Evolutionary conservation across 495 filamentous ascomycete genomes (phyloP).

Genomic region (Hypoxylon perforatum): DNA sequence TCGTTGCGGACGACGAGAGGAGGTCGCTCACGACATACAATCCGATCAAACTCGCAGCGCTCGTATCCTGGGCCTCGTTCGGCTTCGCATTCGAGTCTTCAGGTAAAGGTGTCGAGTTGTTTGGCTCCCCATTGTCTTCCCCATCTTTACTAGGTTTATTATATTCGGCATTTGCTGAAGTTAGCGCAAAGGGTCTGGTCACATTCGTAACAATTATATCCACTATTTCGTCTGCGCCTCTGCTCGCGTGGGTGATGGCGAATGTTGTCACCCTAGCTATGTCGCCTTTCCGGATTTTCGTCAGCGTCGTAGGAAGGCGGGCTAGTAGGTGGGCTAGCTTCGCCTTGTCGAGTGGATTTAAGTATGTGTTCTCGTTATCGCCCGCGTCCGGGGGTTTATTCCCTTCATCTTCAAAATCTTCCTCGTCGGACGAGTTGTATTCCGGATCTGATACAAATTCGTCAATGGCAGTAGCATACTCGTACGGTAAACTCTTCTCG

Average conservation of each 20-base stretch:
- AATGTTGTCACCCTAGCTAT: constrained; percentile 88
- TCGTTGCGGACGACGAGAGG: constrained; percentile 83
- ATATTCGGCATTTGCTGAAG: constrained; percentile 59
- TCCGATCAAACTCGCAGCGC: constrained; percentile 79
- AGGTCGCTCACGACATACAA: constrained; percentile 91
- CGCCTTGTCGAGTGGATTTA: constrained; percentile 86
- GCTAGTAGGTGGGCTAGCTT: constrained; percentile 83
- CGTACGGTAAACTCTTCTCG: constrained; percentile 72
- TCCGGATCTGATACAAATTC: constrained; percentile 85
- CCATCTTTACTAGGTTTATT: constrained; percentile 55
- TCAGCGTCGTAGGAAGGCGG: constrained; percentile 80
- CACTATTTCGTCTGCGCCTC: constrained; percentile 87
- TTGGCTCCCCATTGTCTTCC: constrained; percentile 49
- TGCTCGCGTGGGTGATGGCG: constrained; percentile 83
- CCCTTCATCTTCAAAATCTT: constrained; percentile 81
- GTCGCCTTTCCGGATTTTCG: constrained; percentile 83
- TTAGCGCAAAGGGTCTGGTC: constrained; percentile 76
- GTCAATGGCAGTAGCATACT: constrained; percentile 76
- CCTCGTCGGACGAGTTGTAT: constrained; percentile 89
- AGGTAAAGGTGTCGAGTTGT: constrained; percentile 48
- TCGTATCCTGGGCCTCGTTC: constrained; percentile 66
- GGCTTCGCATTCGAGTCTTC: constrained; percentile 47
- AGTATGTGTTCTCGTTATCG: constrained; percentile 74
- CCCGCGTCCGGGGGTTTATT: constrained; percentile 64
- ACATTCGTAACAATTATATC: constrained; percentile 87